A percentile compares a stretch with the other conserved stretches of the same genome.
Conservation (phyloP, 176 grass and related monocot genomes). For the Avena insularis region DNA sequence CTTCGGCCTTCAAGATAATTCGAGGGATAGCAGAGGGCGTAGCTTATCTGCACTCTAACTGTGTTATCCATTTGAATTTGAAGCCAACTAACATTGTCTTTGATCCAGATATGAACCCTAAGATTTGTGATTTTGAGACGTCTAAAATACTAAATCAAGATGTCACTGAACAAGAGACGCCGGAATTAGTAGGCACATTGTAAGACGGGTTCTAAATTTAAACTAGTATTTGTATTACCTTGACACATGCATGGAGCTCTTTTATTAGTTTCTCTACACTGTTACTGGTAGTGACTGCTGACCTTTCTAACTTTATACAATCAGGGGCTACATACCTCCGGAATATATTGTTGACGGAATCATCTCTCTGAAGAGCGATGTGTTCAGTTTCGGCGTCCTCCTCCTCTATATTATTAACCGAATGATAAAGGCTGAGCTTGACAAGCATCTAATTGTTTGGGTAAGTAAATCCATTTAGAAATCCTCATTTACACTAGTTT, state of each 20-base stretch:
- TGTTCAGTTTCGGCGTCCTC: conserved; percentile 2
- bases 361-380: not conserved
- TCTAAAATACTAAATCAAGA: not conserved
- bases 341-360: not conserved
- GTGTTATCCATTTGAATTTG: not conserved
- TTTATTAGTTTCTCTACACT: not conserved
- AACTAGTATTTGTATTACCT: not conserved
- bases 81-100: not conserved
- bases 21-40: not conserved
- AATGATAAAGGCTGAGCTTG: not conserved
- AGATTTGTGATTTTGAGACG: not conserved
- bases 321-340: conserved; percentile 1
- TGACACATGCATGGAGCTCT: not conserved
- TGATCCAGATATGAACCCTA: not conserved
- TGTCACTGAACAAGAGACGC: not conserved
- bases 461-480: not conserved
- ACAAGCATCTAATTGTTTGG: not conserved
- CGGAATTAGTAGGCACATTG: not conserved
- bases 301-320: not conserved
- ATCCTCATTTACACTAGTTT: no score
- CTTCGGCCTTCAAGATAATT: not conserved
- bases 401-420: not conserved
- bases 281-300: not conserved
- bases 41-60: not conserved
- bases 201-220: not conserved